A percentile compares a stretch with the other conserved stretches of the same genome.
Evolutionary conservation across 2,329 filamentous ascomycete genomes (phyloP).

Genomic region (Microdochium bolleyi): DNA sequence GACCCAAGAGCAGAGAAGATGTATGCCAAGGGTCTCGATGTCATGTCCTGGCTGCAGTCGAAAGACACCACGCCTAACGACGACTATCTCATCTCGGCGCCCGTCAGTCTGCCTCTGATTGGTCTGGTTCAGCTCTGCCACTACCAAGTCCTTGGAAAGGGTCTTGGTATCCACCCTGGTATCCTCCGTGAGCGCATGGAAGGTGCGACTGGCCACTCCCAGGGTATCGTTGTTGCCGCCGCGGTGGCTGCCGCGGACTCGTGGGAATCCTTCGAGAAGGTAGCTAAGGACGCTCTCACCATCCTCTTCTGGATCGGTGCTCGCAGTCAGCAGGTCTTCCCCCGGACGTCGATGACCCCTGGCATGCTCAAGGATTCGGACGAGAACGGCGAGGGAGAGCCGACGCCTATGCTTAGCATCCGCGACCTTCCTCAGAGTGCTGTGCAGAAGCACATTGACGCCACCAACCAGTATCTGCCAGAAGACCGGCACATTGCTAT

Average conservation of each 20-base stretch:
- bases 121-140: conserved; percentile 93
- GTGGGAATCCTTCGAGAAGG: conserved; percentile 85
- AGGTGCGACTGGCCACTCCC: conserved; percentile 92
- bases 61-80: conserved; percentile 84
- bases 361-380: conserved; percentile 86
- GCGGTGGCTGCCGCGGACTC: conserved; percentile 83
- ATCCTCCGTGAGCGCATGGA: conserved; percentile 76
- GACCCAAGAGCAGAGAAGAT: conserved; percentile 88
- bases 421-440: conserved; percentile 82
- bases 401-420: conserved; percentile 97
- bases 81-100: conserved; percentile 89
- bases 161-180: conserved; percentile 81
- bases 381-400: conserved; percentile 88
- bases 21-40: conserved; percentile 92
- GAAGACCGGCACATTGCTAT: conserved; percentile 89
- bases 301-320: conserved; percentile 98
- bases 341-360: conserved; percentile 86
- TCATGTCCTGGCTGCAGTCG: conserved; percentile 88
- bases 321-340: conserved; percentile 94
- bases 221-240: conserved; percentile 89
- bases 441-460: conserved; percentile 93
- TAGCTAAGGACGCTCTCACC: conserved; percentile 72
- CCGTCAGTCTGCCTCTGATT: conserved; percentile 92
- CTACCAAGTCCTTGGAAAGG: conserved; percentile 89
- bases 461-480: conserved; percentile 93